A percentile compares a stretch with the other conserved stretches of the same genome.
These are phyloP conservation scores for Irpex sp. DNA, from an alignment of 1,284 basidiomycete genomes.

Conservation along the genomic window DNA sequence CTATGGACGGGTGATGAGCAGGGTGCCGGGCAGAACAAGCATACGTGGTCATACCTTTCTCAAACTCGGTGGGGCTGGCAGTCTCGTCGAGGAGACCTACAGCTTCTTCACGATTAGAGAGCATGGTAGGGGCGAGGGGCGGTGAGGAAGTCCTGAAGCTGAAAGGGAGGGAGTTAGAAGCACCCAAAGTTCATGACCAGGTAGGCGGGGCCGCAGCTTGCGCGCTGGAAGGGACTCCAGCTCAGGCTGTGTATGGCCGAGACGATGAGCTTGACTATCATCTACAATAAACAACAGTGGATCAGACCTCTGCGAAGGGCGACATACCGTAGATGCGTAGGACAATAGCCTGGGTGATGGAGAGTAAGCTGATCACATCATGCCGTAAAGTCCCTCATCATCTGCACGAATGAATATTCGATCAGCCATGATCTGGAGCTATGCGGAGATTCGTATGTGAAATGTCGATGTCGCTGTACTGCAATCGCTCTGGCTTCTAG, in stretches of 20 bases:
- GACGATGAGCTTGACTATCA: too few species aligned
- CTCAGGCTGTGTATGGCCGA: too few species aligned
- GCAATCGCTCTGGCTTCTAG: too few species aligned
- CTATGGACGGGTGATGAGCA: background rate
- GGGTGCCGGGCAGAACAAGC: background rate
- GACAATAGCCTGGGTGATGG: background rate
- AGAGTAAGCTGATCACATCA: background rate
- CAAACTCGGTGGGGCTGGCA: background rate
- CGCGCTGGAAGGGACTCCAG: too few species aligned
- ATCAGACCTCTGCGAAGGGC: background rate
- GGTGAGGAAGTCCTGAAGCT: background rate
- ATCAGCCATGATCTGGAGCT: background rate
- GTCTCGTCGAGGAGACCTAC: constrained; percentile 1
- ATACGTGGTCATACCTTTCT: constrained; percentile 1
- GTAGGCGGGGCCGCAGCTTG: too few species aligned
- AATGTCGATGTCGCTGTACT: background rate
- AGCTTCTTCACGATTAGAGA: background rate
- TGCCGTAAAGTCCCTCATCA: background rate
- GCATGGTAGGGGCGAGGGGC: background rate
- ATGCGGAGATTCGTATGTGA: background rate
- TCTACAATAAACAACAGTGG: too few species aligned
- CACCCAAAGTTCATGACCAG: too few species aligned
- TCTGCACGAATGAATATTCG: background rate
- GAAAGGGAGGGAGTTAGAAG: too few species aligned
- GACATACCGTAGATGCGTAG: background rate